Evolutionary conservation across 768 basidiomycete genomes (phyloP), one percentile per base, ranked within the genome.

Genomic region (Macrolepiota dolichaula): DNA sequence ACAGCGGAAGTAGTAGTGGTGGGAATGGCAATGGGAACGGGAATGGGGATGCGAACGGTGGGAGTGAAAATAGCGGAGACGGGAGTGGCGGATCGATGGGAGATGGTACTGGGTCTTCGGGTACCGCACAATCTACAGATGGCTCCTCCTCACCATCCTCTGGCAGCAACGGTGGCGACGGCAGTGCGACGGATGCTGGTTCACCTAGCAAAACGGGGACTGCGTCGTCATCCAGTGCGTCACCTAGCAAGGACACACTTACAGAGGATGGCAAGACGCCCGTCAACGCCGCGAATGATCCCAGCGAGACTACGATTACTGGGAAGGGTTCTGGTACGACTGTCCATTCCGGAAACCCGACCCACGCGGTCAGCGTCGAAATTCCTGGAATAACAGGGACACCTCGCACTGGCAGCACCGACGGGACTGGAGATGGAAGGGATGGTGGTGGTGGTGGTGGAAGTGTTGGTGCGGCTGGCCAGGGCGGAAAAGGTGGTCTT

Each of bases 71-170:
- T 7, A 27, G 27, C 22, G 58, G 40, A 12, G 24, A 32, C 25
- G 51, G 51, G 36, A 55, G 46, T 49, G 57, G 61, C 29, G 59
- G 51, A 49, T 27, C 47, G 19, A 27, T 24, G 4, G 47, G 47
- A 27, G 25, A 12, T 49, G 19, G 47, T n/a, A n/a, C 19, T 44
- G 42, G 42, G 19, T 6, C 17, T 19, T 19, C 42, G 5, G 42
- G 7, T 2, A 12, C 47, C 4, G 25, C 19, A 12, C 25, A 24
- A 10, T 24, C 47, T 10, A 49, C 12, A 12, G 47, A 27, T 24
- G 47, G 47, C 22, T 54, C 63, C 25, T 37, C 47, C 19, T 29
- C 58, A 6, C 52, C 57, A 1, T 54, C 62, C 46, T 35, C 64
- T 19, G 52, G 51, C 7, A 32, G 38, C 51, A 50, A 36, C 29